Conservation (phyloP, 2,329 filamentous ascomycete genomes). For the Aspergillus luchuensis region DNA sequence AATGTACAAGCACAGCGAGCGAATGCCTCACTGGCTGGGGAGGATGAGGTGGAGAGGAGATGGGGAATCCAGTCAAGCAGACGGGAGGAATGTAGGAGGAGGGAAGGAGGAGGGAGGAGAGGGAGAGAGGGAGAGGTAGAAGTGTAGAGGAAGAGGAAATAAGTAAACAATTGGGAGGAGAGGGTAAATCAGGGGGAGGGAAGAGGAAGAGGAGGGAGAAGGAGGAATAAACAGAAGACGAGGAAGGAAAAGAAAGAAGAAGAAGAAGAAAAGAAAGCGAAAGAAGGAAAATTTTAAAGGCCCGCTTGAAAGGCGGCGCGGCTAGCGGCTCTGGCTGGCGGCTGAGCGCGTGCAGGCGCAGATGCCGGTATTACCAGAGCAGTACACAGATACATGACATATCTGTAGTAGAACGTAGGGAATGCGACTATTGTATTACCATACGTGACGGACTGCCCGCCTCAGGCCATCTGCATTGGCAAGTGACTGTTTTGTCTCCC, state of each 20-base stretch:
- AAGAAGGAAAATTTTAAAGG: slow-evolving; percentile 6
- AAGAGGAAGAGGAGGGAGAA: not conserved
- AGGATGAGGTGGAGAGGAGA: not conserved
- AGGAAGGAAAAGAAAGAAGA: slow-evolving; percentile 12
- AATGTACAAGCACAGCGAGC: slow-evolving; percentile 16
- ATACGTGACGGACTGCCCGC: not conserved
- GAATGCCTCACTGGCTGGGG: slow-evolving; percentile 6
- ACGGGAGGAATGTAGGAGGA: not conserved
- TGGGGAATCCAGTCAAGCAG: slow-evolving; percentile 9
- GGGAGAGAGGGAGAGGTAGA: not conserved
- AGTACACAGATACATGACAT: no score
- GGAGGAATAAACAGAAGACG: slow-evolving; percentile 2
- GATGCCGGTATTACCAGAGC: slow-evolving; percentile 6
- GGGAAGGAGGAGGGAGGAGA: slow-evolving; percentile 4
- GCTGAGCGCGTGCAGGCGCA: slow-evolving; percentile 1
- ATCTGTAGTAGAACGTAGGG: not conserved
- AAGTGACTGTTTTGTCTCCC: slow-evolving; percentile 11
- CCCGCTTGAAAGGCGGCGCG: not conserved
- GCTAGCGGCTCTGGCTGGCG: slow-evolving; percentile 10
- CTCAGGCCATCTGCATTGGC: not conserved
- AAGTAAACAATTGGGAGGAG: slow-evolving; percentile 10
- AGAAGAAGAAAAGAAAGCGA: slow-evolving; percentile 13
- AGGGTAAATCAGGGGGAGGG: slow-evolving; percentile 4
- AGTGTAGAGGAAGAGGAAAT: not conserved
- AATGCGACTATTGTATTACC: slow-evolving; percentile 10